Percentiles rank a stretch among this genome's conserved stretches.
phyloP scores from a whole-genome alignment of 495 filamentous ascomycete species.

The Jackrogersella minutella region DNA sequence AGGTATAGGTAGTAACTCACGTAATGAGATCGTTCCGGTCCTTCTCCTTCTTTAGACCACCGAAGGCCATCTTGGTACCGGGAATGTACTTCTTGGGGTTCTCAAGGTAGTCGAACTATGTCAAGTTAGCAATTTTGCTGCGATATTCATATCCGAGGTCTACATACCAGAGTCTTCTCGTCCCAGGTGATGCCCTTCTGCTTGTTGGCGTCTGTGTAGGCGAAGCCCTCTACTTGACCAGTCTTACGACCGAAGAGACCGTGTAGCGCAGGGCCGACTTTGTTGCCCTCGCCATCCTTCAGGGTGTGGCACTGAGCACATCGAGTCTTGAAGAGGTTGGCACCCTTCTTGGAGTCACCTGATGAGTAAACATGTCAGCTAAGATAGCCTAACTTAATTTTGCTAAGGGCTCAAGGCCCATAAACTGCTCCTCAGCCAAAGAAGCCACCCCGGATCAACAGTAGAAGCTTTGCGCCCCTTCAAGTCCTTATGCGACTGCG shows the following conservation, averaged over 20 bases:
- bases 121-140: conserved; percentile 39
- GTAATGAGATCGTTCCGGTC: conserved; percentile 99
- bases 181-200: conserved; percentile 90
- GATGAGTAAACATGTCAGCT: conserved; percentile 48
- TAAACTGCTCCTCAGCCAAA: not conserved
- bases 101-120: conserved; percentile 62
- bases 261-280: conserved; percentile 96
- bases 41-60: conserved; percentile 99
- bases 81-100: conserved; percentile 80
- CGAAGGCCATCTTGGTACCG: conserved; percentile 99
- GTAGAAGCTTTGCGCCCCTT: not conserved
- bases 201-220: conserved; percentile 99
- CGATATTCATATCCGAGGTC: not conserved
- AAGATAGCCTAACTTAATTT: not conserved
- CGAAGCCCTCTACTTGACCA: conserved; percentile 87
- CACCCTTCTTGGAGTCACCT: conserved; percentile 98
- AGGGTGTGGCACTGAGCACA: conserved; percentile 99
- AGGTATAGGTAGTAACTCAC: conserved; percentile 62
- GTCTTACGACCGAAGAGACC: conserved; percentile 98
- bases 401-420: not conserved
- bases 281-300: conserved; percentile 87
- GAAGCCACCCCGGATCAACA: not conserved
- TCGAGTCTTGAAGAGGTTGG: conserved; percentile 99
- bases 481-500: not conserved
- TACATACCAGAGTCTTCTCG: conserved; percentile 84